These are phyloP conservation scores for Camelina laxa DNA, from an alignment of 345 rosid species.

Conservation along the genomic window DNA sequence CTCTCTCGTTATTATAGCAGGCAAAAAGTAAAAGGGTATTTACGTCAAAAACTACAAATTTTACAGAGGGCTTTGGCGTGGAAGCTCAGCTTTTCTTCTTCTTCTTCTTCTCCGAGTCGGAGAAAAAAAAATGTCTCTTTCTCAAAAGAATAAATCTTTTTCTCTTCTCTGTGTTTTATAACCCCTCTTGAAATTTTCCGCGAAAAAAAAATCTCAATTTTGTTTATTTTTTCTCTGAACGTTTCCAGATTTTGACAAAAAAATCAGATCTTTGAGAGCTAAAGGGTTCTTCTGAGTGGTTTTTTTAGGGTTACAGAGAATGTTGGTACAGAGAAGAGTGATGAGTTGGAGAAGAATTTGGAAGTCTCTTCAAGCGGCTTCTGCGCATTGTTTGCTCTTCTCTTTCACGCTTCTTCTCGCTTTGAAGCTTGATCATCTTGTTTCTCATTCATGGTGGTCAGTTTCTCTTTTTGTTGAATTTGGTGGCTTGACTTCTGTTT, in stretches of 20 bases:
- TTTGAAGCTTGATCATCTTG: conserved; percentile 70
- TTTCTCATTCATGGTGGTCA: conserved; percentile 79
- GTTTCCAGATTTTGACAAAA: no score
- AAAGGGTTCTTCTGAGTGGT: not conserved
- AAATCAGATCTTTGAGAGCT: conserved; percentile 35
- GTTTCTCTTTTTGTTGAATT: conserved; percentile 28
- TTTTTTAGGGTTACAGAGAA: conserved; percentile 32
- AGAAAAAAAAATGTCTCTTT: conserved; percentile 26
- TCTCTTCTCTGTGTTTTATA: not conserved
- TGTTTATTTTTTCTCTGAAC: not conserved
- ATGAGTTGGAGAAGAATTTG: conserved; percentile 85
- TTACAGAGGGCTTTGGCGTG: conserved; percentile 38
- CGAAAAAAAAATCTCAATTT: conserved; percentile 14
- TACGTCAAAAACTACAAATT: not conserved
- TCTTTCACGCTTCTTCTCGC: conserved; percentile 77
- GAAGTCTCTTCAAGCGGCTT: conserved; percentile 65
- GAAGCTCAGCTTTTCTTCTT: conserved; percentile 29
- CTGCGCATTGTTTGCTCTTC: conserved; percentile 75
- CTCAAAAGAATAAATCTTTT: conserved; percentile 23
- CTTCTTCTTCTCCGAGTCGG: conserved; percentile 30
- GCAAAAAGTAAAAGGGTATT: conserved; percentile 30
- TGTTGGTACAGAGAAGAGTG: conserved; percentile 61
- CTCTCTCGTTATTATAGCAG: not conserved
- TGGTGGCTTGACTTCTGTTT: conserved; percentile 29
- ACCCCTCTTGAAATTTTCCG: conserved; percentile 30